These are phyloP conservation scores for Diaporthe australafricana DNA, from an alignment of 2,329 filamentous ascomycete species.

Conservation along the genomic window DNA sequence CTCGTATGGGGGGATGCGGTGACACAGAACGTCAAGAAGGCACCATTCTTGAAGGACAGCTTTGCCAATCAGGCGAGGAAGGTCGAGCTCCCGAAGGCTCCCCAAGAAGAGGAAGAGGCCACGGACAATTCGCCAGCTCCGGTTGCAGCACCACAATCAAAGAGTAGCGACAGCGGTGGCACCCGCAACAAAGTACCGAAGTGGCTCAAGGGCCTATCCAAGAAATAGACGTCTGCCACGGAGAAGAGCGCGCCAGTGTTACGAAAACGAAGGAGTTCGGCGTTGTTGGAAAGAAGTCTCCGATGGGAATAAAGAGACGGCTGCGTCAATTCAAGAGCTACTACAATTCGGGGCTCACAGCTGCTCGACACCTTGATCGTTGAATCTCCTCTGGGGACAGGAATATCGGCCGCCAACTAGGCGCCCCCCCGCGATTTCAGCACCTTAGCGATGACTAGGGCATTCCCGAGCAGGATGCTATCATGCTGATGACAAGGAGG, in stretches of 20 bases:
- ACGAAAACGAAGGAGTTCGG: slow-evolving; percentile 6
- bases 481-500: background rate
- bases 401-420: background rate
- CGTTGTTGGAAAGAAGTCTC: background rate
- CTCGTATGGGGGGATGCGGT: slow-evolving; percentile 79
- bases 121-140: slow-evolving; percentile 41
- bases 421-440: background rate
- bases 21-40: slow-evolving; percentile 63
- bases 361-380: background rate
- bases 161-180: slow-evolving; percentile 47
- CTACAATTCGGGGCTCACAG: background rate
- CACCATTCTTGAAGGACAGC: slow-evolving; percentile 68
- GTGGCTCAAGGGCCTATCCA: slow-evolving; percentile 78
- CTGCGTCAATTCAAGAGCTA: background rate
- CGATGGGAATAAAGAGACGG: background rate
- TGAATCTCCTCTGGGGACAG: background rate
- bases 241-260: background rate
- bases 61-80: slow-evolving; percentile 73
- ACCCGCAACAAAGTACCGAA: slow-evolving; percentile 68
- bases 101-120: slow-evolving; percentile 52
- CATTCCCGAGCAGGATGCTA: background rate
- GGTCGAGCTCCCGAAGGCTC: slow-evolving; percentile 72
- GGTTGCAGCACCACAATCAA: slow-evolving; percentile 44
- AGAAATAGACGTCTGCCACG: slow-evolving; percentile 66
- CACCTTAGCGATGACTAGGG: background rate